Evolutionary conservation across 2,329 filamentous ascomycete species (phyloP).

Genomic region (Aureobasidium sp.): DNA sequence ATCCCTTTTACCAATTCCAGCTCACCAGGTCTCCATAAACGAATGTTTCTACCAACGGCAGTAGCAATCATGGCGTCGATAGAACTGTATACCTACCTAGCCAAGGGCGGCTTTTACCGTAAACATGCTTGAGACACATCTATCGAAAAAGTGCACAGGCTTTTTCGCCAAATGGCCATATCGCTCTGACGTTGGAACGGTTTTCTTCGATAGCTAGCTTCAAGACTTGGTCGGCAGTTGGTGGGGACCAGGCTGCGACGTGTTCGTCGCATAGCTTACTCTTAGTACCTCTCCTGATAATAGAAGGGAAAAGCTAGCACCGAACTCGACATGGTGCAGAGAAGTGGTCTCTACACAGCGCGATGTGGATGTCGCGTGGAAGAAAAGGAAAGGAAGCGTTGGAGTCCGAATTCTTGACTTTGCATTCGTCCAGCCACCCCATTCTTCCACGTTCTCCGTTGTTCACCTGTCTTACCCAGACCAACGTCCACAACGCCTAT

Average conservation of each 20-base stretch:
- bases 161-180: not conserved
- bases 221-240: not conserved
- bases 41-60: not conserved
- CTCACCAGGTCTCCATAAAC: not conserved
- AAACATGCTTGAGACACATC: not conserved
- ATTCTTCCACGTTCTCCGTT: not conserved
- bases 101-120: not conserved
- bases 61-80: not conserved
- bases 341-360: not conserved
- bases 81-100: not conserved
- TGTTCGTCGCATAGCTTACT: not conserved
- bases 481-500: not conserved
- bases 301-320: too few relatives aligned
- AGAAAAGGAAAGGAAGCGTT: not conserved
- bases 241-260: not conserved
- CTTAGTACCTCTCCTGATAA: not conserved
- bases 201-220: not conserved
- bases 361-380: too few relatives aligned
- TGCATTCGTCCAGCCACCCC: not conserved
- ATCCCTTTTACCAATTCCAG: not conserved
- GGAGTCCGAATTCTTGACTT: not conserved
- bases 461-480: not conserved
- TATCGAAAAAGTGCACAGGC: constrained; percentile 7
- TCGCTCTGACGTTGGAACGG: not conserved
- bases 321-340: not conserved